Evolutionary conservation across 331 rosid species (phyloP).

Genomic region (Rhamnella rubrinervis): DNA sequence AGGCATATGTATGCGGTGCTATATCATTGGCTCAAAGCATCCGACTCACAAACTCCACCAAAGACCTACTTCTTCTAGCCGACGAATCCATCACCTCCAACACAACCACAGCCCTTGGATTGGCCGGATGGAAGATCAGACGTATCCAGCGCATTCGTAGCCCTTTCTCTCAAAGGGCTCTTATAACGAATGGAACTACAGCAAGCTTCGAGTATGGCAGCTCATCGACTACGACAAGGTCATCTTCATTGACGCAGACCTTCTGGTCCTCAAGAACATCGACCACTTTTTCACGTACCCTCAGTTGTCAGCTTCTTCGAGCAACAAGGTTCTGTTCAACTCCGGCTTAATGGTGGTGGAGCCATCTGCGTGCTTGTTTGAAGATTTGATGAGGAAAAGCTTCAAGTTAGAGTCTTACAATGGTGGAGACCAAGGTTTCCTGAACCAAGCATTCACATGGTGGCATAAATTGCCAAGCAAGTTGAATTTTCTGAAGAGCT

Average conservation of each 20-base stretch:
- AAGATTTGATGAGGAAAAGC: slow-evolving; percentile 40
- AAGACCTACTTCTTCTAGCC: slow-evolving; percentile 66
- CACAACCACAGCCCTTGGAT: slow-evolving; percentile 42
- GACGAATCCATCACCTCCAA: slow-evolving; percentile 47
- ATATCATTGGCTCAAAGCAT: slow-evolving; percentile 83
- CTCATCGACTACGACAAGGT: slow-evolving; percentile 51
- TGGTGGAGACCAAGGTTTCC: slow-evolving; percentile 82
- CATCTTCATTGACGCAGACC: slow-evolving; percentile 74
- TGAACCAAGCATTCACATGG: slow-evolving; percentile 76
- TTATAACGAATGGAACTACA: slow-evolving; percentile 83
- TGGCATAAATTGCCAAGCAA: slow-evolving; percentile 69
- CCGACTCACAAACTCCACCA: slow-evolving; percentile 34
- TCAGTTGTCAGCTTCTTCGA: slow-evolving; percentile 61
- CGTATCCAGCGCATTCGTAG: slow-evolving; percentile 54
- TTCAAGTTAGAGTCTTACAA: slow-evolving; percentile 48
- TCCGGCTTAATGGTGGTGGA: slow-evolving; percentile 81
- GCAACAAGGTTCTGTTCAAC: slow-evolving; percentile 49
- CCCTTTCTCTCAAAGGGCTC: slow-evolving; percentile 50
- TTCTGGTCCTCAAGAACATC: slow-evolving; percentile 44
- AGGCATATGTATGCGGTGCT: slow-evolving; percentile 87
- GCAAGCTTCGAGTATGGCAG: slow-evolving; percentile 78
- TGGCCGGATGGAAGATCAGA: slow-evolving; percentile 69
- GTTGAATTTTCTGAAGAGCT: slow-evolving; percentile 45
- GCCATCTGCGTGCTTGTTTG: slow-evolving; percentile 73
- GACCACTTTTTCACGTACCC: slow-evolving; percentile 47